Evolutionary conservation across 148 eudicot genomes (phyloP), one percentile per base, ranked within the genome.

Genomic region (Agrostemma githago): DNA sequence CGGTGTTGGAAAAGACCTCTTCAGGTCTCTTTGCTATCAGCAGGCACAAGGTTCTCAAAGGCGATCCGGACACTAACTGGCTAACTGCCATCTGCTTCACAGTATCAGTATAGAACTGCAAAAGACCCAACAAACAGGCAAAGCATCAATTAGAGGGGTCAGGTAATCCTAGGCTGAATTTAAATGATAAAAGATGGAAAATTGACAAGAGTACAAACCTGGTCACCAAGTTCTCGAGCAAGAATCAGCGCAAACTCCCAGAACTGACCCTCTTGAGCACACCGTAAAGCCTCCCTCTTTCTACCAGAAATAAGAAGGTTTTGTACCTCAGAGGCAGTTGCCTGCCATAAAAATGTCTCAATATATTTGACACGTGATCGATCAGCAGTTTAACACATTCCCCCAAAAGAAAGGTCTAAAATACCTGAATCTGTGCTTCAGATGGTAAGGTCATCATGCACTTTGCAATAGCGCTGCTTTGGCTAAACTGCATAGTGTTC

Each of bases 11-110:
- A 75, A 84, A 84, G 62, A 84, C 83, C 60, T 79, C 87, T 71
- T 75, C 85, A 14, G 85, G 87, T 51, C 71, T 77, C 80, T 75
- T 82, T 15, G 83, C 87, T 70, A 85, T 80, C n/a, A 85, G 48
- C 64, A 85, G 85, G 82, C 85, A 85, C 72, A 85, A 72, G 57
- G 87, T 85, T 70, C 87, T 80, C 80, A 85, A 75, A 69, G 87
- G 83, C 41, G 81, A 79, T 16, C 85, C 87, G 54, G 76, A 67
- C 26, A 73, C 78, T 70, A 82, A 68, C 77, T 82, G 83, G 72
- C 85, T 84, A 40, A 77, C 44, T 16, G 87, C 87, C 85, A 84
- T 82, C 74, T 79, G 82, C 81, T 79, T 84, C 65, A 84, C 83
- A 72, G 87, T 84, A 69, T 82, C 79, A 71, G 75, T 74, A 74